Conservation (phyloP, 2,329 filamentous ascomycete species). For the Botrytis pseudocinerea region DNA sequence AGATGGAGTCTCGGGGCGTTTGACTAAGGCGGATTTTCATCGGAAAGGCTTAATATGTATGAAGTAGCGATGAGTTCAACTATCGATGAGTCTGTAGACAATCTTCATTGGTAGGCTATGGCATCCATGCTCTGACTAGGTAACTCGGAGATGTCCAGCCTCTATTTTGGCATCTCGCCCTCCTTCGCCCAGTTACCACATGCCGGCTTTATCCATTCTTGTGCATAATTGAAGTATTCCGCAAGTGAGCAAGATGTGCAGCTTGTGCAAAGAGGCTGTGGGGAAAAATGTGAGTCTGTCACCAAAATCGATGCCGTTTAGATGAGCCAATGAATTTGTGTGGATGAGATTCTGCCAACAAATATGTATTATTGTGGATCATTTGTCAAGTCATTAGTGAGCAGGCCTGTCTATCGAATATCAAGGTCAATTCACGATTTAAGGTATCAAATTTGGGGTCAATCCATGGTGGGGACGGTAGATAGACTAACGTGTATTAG, state of each 20-base stretch:
- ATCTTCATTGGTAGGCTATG: conserved; percentile 9
- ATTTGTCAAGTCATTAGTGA: conserved; percentile 3
- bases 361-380: conserved; percentile 8
- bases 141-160: conserved; percentile 6
- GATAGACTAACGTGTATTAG: not conserved
- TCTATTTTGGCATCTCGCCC: conserved; percentile 18
- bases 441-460: not conserved
- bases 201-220: conserved; percentile 13
- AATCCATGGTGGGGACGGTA: not conserved
- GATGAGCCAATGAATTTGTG: conserved; percentile 3
- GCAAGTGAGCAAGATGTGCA: conserved; percentile 28
- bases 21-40: conserved; percentile 17
- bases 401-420: not conserved
- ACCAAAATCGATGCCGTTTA: not conserved
- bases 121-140: not conserved
- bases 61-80: not conserved
- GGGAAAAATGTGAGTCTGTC: not conserved
- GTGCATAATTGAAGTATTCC: conserved; percentile 9
- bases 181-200: conserved; percentile 8
- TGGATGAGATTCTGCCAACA: conserved; percentile 14
- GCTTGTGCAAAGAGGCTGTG: conserved; percentile 38
- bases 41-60: conserved; percentile 2
- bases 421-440: not conserved
- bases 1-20: conserved; percentile 13
- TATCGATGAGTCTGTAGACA: not conserved